phyloP scores from a whole-genome alignment of 176 grass and related monocot species.

The Oryza meyeriana region DNA sequence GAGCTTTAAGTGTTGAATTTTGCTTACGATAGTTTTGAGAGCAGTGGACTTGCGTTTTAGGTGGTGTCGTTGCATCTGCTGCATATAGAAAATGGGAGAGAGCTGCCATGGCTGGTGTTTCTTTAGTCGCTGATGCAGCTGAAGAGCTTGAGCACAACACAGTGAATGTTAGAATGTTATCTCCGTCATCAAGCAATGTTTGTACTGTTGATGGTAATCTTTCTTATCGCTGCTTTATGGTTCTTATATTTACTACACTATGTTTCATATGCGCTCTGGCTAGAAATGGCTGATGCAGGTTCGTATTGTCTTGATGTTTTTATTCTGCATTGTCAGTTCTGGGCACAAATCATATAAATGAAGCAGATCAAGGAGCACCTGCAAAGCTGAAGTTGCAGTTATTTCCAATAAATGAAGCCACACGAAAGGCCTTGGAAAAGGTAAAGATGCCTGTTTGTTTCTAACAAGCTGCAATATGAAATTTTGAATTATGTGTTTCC shows the following conservation, averaged over 20 bases:
- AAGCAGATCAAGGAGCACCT: conserved; percentile 51
- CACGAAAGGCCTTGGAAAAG: conserved; percentile 84
- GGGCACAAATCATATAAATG: conserved; percentile 50
- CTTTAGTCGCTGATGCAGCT: conserved; percentile 99
- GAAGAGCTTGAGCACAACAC: conserved; percentile 80
- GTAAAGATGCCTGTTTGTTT: conserved; percentile 43
- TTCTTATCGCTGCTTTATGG: conserved; percentile 4
- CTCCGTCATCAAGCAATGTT: conserved; percentile 40
- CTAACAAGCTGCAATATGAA: neutral
- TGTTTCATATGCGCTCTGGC: neutral
- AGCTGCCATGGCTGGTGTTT: conserved; percentile 95
- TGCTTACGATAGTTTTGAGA: conserved; percentile 34
- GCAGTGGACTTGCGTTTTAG: conserved; percentile 29
- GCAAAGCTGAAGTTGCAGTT: conserved; percentile 89
- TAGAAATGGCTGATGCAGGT: conserved; percentile 13
- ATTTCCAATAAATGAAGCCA: conserved; percentile 97
- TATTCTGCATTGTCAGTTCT: conserved; percentile 42
- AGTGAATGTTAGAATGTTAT: conserved; percentile 18
- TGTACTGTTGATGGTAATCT: conserved; percentile 52
- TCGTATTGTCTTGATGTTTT: conserved; percentile 23
- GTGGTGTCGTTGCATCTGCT: conserved; percentile 60
- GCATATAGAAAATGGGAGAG: conserved; percentile 96
- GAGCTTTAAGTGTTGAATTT: conserved; percentile 2
- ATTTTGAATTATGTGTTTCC: neutral
- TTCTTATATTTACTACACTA: neutral